phyloP scores from a whole-genome alignment of 768 basidiomycete genomes.

The Neoboletus subvelutipes region DNA sequence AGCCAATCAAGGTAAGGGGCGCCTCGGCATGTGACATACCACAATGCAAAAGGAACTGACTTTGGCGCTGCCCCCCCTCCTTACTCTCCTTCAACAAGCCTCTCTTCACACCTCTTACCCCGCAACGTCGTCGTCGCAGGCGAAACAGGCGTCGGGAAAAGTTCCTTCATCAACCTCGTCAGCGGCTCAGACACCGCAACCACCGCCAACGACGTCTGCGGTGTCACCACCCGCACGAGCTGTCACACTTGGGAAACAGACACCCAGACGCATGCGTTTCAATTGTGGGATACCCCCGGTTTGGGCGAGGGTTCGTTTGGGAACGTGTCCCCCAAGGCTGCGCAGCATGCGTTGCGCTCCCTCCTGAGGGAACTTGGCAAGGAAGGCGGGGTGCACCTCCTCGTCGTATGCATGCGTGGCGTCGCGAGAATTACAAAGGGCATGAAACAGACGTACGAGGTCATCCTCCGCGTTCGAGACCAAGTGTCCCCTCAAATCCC shows the following conservation, averaged over 20 bases:
- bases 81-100: neutral
- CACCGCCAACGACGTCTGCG: conserved; percentile 23
- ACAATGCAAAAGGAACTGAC: neutral
- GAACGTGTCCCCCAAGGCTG: conserved; percentile 21
- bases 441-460: conserved; percentile 23
- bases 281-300: conserved; percentile 27
- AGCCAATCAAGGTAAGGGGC: conserved; percentile 7
- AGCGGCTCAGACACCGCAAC: conserved; percentile 12
- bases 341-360: conserved; percentile 18
- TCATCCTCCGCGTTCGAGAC: conserved; percentile 19
- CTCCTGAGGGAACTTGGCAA: conserved; percentile 21
- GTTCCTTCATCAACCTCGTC: conserved; percentile 28
- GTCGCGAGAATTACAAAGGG: conserved; percentile 16
- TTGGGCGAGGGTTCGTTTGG: conserved; percentile 24
- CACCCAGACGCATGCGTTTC: conserved; percentile 15
- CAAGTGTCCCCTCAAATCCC: conserved; percentile 21
- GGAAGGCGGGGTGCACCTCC: conserved; percentile 26
- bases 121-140: conserved; percentile 25
- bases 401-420: conserved; percentile 28
- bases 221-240: conserved; percentile 18
- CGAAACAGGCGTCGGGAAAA: conserved; percentile 28
- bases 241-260: conserved; percentile 22
- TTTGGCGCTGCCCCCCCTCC: too few relatives aligned
- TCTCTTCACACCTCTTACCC: conserved; percentile 3
- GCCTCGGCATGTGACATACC: neutral